Conservation (phyloP, 208 protist genomes). For the Vickermania spadyakhi region DNA sequence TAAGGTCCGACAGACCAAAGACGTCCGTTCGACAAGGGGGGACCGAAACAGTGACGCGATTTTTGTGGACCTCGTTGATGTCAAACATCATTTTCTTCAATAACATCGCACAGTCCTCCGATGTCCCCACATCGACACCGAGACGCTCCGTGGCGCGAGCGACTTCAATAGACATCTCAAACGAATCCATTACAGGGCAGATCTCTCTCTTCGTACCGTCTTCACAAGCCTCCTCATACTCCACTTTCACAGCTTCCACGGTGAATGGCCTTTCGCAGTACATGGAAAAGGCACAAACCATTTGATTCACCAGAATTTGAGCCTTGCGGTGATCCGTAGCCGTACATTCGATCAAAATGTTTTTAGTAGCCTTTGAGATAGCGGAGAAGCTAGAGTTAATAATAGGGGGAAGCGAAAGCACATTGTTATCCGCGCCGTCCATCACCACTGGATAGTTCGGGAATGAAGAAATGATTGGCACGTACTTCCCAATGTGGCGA, state of each 20-base stretch:
- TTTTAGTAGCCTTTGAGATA: slow-evolving; percentile 94
- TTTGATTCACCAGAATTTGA: slow-evolving; percentile 93
- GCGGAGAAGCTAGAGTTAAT: slow-evolving; percentile 98
- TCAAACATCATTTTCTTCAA: slow-evolving; percentile 92
- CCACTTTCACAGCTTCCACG: slow-evolving; percentile 77
- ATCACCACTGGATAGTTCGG: slow-evolving; percentile 79
- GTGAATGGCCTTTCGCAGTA: slow-evolving; percentile 91
- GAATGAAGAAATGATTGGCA: slow-evolving; percentile 62
- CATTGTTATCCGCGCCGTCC: slow-evolving; percentile 34
- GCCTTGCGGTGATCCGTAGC: slow-evolving; percentile 96
- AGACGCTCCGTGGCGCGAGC: slow-evolving; percentile 82
- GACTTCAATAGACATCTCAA: slow-evolving; percentile 33
- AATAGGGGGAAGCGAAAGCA: slow-evolving; percentile 99
- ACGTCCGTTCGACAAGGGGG: slow-evolving; percentile 94
- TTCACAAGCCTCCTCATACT: slow-evolving; percentile 57
- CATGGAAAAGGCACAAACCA: slow-evolving; percentile 93
- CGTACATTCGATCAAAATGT: slow-evolving; percentile 99
- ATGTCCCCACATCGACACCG: slow-evolving; percentile 75
- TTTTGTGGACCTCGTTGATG: slow-evolving; percentile 21
- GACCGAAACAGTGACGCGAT: slow-evolving; percentile 72
- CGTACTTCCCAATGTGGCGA: slow-evolving; percentile 83
- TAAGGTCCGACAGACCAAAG: slow-evolving; percentile 94
- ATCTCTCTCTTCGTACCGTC: slow-evolving; percentile 55
- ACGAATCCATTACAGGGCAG: slow-evolving; percentile 55
- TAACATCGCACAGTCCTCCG: slow-evolving; percentile 57